Evolutionary conservation across 2,329 filamentous ascomycete genomes (phyloP).

Genomic region (Cladosporium sp.): DNA sequence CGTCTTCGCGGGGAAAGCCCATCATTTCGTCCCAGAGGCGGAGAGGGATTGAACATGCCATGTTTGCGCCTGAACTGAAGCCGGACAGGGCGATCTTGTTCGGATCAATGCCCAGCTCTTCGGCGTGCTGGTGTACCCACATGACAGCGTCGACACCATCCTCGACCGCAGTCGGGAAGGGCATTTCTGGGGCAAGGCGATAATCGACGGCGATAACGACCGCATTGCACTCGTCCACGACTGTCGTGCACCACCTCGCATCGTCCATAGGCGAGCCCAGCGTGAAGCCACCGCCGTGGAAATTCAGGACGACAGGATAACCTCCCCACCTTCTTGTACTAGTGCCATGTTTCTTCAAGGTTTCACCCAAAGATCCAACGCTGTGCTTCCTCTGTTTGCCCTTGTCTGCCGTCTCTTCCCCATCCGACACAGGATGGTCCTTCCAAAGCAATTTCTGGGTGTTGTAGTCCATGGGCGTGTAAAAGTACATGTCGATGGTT

Average conservation of each 20-base stretch:
- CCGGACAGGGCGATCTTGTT: constrained; percentile 56
- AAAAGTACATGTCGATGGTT: constrained; percentile 55
- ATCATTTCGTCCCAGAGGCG: constrained; percentile 49
- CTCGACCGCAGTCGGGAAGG: constrained; percentile 61
- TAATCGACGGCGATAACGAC: constrained; percentile 61
- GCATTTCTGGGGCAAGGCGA: constrained; percentile 56
- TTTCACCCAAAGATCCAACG: constrained; percentile 20
- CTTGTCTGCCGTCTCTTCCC: constrained; percentile 8
- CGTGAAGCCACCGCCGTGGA: constrained; percentile 62
- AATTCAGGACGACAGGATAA: constrained; percentile 59
- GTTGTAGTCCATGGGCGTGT: constrained; percentile 52
- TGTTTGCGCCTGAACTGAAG: constrained; percentile 61
- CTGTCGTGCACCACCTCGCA: constrained; percentile 54
- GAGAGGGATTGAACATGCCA: constrained; percentile 59
- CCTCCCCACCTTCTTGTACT: constrained; percentile 36
- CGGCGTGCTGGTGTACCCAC: constrained; percentile 54
- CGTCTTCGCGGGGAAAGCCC: constrained; percentile 25
- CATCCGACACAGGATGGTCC: constrained; percentile 8
- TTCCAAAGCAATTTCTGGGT: constrained; percentile 36
- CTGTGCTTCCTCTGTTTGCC: constrained; percentile 21
- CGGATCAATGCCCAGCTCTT: constrained; percentile 54
- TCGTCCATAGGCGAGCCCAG: constrained; percentile 58
- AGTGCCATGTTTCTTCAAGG: constrained; percentile 20
- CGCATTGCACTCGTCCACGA: constrained; percentile 53
- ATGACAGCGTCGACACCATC: constrained; percentile 60